Percentiles rank a stretch among this genome's conserved stretches.
Evolutionary conservation across 345 rosid genomes (phyloP).

Genomic region (Eucalyptus tenuipes): DNA sequence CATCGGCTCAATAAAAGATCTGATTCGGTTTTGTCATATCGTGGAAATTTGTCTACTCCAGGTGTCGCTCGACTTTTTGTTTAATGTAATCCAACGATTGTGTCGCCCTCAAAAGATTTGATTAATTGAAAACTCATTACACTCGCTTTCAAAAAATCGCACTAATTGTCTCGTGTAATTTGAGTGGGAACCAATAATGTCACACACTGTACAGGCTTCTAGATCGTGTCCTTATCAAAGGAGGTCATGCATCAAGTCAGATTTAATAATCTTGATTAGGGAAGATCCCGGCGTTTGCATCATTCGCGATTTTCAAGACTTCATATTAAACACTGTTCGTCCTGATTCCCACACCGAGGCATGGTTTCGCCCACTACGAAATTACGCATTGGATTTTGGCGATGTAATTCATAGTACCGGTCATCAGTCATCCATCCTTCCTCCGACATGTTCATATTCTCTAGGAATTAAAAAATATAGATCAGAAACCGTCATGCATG

Average conservation of each 20-base stretch:
- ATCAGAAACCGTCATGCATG: background rate
- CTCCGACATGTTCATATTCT: background rate
- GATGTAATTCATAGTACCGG: background rate
- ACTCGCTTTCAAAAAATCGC: background rate
- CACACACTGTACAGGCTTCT: background rate
- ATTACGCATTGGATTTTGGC: background rate
- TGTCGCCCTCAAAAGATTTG: background rate
- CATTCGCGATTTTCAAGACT: background rate
- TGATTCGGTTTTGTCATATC: background rate
- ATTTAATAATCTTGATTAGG: background rate
- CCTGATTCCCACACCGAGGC: background rate
- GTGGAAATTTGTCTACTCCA: background rate
- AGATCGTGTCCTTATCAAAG: background rate
- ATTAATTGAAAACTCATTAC: background rate
- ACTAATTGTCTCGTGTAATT: background rate
- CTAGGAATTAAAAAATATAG: background rate
- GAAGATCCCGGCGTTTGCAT: background rate
- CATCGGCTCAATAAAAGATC: background rate
- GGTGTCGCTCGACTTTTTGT: background rate
- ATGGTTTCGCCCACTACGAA: background rate
- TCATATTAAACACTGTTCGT: background rate
- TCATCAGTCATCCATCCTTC: background rate
- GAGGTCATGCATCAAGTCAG: background rate
- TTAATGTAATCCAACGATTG: background rate
- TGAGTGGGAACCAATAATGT: background rate